Evolutionary conservation across 768 basidiomycete species (phyloP).

Genomic region (Pleurotus tuoliensis): DNA sequence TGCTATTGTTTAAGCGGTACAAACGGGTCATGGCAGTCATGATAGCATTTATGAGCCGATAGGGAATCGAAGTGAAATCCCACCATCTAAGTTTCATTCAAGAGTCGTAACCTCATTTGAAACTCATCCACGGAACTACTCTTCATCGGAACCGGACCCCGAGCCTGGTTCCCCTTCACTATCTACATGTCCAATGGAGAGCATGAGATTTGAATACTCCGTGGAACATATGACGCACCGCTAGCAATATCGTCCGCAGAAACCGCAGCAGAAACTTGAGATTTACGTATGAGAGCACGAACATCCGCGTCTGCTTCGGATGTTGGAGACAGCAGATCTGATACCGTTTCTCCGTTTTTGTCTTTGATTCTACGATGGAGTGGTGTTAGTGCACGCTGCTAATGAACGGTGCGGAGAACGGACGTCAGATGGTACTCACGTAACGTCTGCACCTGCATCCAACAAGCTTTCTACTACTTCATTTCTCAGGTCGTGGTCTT

Average conservation of each 20-base stretch:
- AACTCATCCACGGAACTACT: slow-evolving; percentile 12
- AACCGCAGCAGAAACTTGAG: slow-evolving; percentile 47
- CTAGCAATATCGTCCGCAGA: slow-evolving; percentile 60
- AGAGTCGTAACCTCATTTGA: too few relatives aligned
- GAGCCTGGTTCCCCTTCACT: slow-evolving; percentile 23
- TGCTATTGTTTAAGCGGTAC: too few relatives aligned
- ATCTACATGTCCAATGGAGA: slow-evolving; percentile 19
- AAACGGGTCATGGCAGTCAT: too few relatives aligned
- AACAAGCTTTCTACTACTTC: slow-evolving; percentile 60
- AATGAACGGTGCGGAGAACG: background rate
- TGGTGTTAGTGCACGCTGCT: background rate
- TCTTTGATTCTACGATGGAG: slow-evolving; percentile 56
- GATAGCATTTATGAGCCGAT: too few relatives aligned
- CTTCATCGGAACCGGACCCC: slow-evolving; percentile 32
- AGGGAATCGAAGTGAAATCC: too few relatives aligned
- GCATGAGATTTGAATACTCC: background rate
- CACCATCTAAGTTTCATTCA: too few relatives aligned
- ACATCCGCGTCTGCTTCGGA: slow-evolving; percentile 45
- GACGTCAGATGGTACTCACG: slow-evolving; percentile 33
- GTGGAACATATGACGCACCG: slow-evolving; percentile 35
- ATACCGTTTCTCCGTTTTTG: slow-evolving; percentile 54
- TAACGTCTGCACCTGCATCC: slow-evolving; percentile 76
- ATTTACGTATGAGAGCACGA: slow-evolving; percentile 46
- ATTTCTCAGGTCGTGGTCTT: slow-evolving; percentile 49
- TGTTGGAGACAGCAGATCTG: slow-evolving; percentile 47